Evolutionary conservation across 108 stramenopile species (phyloP).

Genomic region (Pseudonitzschia pungens): DNA sequence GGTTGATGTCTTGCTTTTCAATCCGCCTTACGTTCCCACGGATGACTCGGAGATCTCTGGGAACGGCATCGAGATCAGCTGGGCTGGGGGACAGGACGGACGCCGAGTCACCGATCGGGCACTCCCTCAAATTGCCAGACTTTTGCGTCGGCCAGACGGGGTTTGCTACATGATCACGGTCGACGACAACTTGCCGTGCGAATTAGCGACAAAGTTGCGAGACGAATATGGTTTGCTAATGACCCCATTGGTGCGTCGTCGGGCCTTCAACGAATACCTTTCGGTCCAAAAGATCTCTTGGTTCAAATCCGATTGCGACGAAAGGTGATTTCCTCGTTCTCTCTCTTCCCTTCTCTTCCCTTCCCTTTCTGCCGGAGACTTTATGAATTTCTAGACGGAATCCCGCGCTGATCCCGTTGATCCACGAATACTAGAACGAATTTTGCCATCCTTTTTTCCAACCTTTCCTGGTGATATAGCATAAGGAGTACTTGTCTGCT

Average conservation of each 20-base stretch:
- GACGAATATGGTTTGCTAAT: slow-evolving; percentile 40
- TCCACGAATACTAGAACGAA: no score
- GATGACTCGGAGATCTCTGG: slow-evolving; percentile 80
- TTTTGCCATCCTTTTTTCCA: no score
- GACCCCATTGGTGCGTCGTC: slow-evolving; percentile 64
- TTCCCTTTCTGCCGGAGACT: no score
- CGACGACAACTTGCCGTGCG: slow-evolving; percentile 85
- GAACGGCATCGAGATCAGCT: slow-evolving; percentile 82
- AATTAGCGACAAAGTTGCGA: slow-evolving; percentile 40
- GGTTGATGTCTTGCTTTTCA: slow-evolving; percentile 86
- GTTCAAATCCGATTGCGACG: background rate
- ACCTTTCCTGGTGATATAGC: no score
- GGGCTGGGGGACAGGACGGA: slow-evolving; percentile 89
- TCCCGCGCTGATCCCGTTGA: no score
- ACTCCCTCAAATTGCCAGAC: slow-evolving; percentile 68
- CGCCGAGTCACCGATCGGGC: slow-evolving; percentile 81
- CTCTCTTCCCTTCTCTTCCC: no score
- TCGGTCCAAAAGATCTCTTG: slow-evolving; percentile 70
- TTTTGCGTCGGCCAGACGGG: slow-evolving; percentile 62
- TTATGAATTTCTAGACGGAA: no score
- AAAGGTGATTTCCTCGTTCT: no score
- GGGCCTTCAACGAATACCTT: slow-evolving; percentile 81
- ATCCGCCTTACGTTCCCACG: slow-evolving; percentile 95
- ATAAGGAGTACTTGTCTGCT: no score
- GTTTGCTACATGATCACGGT: slow-evolving; percentile 85